Evolutionary conservation across 2,329 filamentous ascomycete genomes (phyloP).

Genomic region (Paecilomyces formosus): DNA sequence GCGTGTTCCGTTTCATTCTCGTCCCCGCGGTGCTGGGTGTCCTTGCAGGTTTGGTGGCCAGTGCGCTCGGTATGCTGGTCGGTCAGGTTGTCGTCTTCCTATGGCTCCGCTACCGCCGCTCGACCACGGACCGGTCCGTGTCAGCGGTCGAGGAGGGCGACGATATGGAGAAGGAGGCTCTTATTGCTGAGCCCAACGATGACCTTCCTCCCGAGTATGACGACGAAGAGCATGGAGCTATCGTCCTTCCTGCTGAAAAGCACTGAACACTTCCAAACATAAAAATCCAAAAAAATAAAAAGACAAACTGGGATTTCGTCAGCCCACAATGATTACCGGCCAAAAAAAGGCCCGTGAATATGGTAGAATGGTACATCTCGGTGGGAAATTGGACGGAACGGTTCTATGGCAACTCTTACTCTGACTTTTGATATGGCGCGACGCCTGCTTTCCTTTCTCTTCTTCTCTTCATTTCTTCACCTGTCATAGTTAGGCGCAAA

Average conservation of each 20-base stretch:
- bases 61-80: slow-evolving; percentile 41
- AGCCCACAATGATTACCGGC: background rate
- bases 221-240: slow-evolving; percentile 21
- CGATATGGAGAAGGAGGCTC: slow-evolving; percentile 35
- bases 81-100: slow-evolving; percentile 39
- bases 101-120: slow-evolving; percentile 35
- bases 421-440: slow-evolving; percentile 7
- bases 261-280: slow-evolving; percentile 14
- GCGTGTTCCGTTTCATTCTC: slow-evolving; percentile 36
- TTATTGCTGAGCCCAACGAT: slow-evolving; percentile 26
- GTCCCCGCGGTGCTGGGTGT: slow-evolving; percentile 40
- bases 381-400: background rate
- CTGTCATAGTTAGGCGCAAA: background rate
- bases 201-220: slow-evolving; percentile 30
- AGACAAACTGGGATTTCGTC: background rate
- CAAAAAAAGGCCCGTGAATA: background rate
- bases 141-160: slow-evolving; percentile 26
- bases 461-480: background rate
- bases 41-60: slow-evolving; percentile 37
- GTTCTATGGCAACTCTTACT: slow-evolving; percentile 3
- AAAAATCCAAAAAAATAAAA: background rate
- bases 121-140: slow-evolving; percentile 16
- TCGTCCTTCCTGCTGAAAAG: slow-evolving; percentile 20
- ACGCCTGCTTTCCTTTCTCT: slow-evolving; percentile 1
- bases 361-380: background rate